A percentile compares a stretch with the other conserved stretches of the same genome.
These are phyloP conservation scores for Peronospora belbahrii DNA, from an alignment of 352 stramenopile species.

Conservation along the genomic window DNA sequence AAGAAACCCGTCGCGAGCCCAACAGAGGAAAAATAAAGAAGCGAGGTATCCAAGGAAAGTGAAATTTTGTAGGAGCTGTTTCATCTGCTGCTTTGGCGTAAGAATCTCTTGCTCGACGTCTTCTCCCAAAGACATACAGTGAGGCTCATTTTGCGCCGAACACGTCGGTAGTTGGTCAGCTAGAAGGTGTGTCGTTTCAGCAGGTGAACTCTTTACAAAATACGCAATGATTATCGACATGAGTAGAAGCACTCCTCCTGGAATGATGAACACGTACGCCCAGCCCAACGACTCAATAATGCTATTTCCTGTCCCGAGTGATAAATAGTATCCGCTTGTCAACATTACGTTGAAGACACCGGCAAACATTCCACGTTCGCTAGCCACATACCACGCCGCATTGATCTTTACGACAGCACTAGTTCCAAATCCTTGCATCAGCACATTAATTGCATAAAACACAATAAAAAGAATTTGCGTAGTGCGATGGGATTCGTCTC, in stretches of 20 bases:
- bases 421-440: conserved; percentile 70
- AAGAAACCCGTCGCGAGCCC: conserved; percentile 58
- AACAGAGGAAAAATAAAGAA: conserved; percentile 66
- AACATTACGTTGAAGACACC: conserved; percentile 78
- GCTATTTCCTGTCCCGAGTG: conserved; percentile 47
- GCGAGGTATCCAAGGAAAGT: conserved; percentile 63
- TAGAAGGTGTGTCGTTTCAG: conserved; percentile 33
- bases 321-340: conserved; percentile 67
- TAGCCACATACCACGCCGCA: conserved; percentile 57
- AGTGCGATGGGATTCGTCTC: conserved; percentile 21
- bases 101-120: conserved; percentile 1
- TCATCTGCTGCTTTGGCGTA: conserved; percentile 32
- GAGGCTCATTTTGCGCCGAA: conserved; percentile 10
- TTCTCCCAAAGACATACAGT: conserved; percentile 5
- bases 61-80: conserved; percentile 41
- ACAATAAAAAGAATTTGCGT: conserved; percentile 45
- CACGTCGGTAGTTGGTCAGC: conserved; percentile 21
- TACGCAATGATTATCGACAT: conserved; percentile 48
- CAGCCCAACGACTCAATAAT: conserved; percentile 60
- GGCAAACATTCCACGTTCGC: conserved; percentile 57
- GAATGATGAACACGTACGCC: conserved; percentile 69
- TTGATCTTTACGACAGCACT: conserved; percentile 85
- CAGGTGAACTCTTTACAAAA: conserved; percentile 50
- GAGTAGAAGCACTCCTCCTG: conserved; percentile 35
- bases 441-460: conserved; percentile 58